Conservation (phyloP, 345 rosid genomes). For the Anacardium occidentale region DNA sequence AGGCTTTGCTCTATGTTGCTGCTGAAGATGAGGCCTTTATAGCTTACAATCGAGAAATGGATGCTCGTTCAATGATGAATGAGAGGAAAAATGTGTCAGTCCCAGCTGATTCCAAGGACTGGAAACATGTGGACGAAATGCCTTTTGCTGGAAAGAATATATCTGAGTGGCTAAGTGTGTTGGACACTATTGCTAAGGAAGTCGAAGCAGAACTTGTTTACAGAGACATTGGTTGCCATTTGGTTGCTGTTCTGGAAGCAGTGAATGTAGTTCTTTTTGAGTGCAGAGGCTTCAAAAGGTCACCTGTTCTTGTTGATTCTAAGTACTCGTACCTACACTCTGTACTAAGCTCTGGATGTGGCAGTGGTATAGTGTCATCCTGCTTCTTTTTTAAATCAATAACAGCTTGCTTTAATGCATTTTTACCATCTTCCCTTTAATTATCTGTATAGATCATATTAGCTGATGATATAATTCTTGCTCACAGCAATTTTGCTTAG, state of each 20-base stretch:
- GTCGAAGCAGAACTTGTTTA: slow-evolving; percentile 81
- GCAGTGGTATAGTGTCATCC: slow-evolving; percentile 65
- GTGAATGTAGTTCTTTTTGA: slow-evolving; percentile 78
- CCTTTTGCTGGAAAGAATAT: slow-evolving; percentile 64
- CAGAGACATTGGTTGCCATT: slow-evolving; percentile 78
- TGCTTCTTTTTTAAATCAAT: slow-evolving; percentile 16
- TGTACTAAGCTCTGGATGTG: slow-evolving; percentile 63
- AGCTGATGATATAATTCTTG: slow-evolving; percentile 22
- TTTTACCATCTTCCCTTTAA: neutral
- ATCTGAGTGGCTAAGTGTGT: slow-evolving; percentile 60
- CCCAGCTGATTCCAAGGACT: slow-evolving; percentile 35
- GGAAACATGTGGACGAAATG: slow-evolving; percentile 52
- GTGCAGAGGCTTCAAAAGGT: slow-evolving; percentile 75
- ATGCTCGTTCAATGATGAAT: slow-evolving; percentile 45
- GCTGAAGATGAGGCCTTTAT: slow-evolving; percentile 87
- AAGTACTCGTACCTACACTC: slow-evolving; percentile 72
- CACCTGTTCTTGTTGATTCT: slow-evolving; percentile 60
- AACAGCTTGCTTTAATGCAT: slow-evolving; percentile 6
- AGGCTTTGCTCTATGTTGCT: slow-evolving; percentile 79
- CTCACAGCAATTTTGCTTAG: slow-evolving; percentile 82
- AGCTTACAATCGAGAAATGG: slow-evolving; percentile 56
- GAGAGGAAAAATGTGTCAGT: slow-evolving; percentile 47
- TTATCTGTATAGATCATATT: neutral
- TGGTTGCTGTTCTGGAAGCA: slow-evolving; percentile 77
- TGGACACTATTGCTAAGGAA: slow-evolving; percentile 68